Conservation (phyloP, 345 rosid genomes). For the Gossypium anomalum region DNA sequence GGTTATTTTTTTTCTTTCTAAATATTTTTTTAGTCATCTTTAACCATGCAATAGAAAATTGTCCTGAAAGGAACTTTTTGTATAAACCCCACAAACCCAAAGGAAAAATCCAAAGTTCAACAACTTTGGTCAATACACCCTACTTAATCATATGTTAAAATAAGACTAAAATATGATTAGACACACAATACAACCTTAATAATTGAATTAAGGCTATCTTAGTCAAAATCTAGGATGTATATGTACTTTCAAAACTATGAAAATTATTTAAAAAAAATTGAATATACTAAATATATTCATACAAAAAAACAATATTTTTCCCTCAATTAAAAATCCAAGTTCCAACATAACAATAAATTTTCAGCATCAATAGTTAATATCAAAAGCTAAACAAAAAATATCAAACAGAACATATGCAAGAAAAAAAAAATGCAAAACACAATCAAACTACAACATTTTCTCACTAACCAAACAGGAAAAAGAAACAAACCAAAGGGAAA, state of each 20-base stretch:
- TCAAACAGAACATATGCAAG: neutral
- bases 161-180: neutral
- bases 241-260: too few species aligned
- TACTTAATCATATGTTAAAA: constrained; percentile 11
- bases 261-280: too few species aligned
- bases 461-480: too few species aligned
- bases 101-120: constrained; percentile 25
- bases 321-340: too few species aligned
- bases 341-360: too few species aligned
- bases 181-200: constrained; percentile 9
- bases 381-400: too few species aligned
- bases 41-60: constrained; percentile 23
- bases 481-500: too few species aligned
- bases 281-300: too few species aligned
- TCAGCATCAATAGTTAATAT: too few species aligned
- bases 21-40: constrained; percentile 16
- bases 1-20: neutral
- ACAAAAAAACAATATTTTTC: too few species aligned
- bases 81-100: constrained; percentile 19
- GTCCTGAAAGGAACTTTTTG: constrained; percentile 25
- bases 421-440: neutral
- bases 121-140: constrained; percentile 21
- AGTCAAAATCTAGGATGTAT: too few species aligned
- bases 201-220: neutral
- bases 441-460: neutral